These are phyloP conservation scores for Thozetella sp. DNA, from an alignment of 495 filamentous ascomycete genomes.

Conservation along the genomic window DNA sequence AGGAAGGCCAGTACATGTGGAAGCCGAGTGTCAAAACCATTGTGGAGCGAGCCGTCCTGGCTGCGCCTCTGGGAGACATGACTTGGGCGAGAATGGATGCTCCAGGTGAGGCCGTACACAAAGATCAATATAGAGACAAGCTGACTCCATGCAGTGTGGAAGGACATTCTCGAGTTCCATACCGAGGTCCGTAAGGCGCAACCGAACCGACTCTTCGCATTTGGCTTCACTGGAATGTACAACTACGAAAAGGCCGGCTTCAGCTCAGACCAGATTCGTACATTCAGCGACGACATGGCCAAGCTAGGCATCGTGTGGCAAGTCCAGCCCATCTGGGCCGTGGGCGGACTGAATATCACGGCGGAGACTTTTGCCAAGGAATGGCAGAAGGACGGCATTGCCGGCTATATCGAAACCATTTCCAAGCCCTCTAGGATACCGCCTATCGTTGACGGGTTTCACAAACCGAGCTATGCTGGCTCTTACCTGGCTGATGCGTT, in stretches of 20 bases:
- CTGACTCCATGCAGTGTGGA: no score
- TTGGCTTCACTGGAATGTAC: slow-evolving; percentile 23
- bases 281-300: slow-evolving; percentile 17
- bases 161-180: not conserved
- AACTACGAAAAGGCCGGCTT: slow-evolving; percentile 19
- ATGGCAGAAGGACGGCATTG: not conserved
- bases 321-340: slow-evolving; percentile 21
- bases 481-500: not conserved
- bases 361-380: not conserved
- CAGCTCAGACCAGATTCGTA: slow-evolving; percentile 13
- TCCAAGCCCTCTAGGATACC: not conserved
- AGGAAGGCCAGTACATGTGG: slow-evolving; percentile 21
- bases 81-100: slow-evolving; percentile 24
- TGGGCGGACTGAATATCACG: slow-evolving; percentile 16
- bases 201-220: slow-evolving; percentile 14
- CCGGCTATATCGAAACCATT: not conserved
- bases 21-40: slow-evolving; percentile 15
- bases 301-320: slow-evolving; percentile 24
- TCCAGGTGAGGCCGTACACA: slow-evolving; percentile 16
- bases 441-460: not conserved
- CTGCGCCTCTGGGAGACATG: slow-evolving; percentile 21
- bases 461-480: not conserved
- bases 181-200: not conserved
- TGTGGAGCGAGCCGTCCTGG: slow-evolving; percentile 17
- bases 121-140: no score